Evolutionary conservation across 2,329 filamentous ascomycete genomes (phyloP), one percentile per base, ranked within the genome.

Genomic region (Parastagonospora nodorum): DNA sequence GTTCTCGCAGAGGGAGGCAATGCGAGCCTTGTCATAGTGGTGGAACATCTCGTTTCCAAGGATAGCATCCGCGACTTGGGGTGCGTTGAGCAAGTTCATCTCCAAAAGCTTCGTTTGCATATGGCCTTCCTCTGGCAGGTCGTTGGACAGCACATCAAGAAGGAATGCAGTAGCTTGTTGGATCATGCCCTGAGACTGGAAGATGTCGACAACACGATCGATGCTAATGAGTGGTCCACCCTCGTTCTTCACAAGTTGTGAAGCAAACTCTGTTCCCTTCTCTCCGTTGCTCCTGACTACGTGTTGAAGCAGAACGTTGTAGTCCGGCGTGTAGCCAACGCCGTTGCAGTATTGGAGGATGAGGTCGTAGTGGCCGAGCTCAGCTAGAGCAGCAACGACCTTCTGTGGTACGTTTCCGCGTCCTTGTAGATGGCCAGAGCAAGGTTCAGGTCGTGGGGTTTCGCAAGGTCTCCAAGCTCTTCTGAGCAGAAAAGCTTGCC

Each of bases 1-100:
- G 72, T 95, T 89, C 78, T 99, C 94, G 73, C 94, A 99, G 47
- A 99, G 84, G 60, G 88, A 84, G 19, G 93, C 90, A 74, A 99
- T 90, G 58, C 92, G 88, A 39, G 86, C 78, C 79, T 90, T 95
- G 77, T 99, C 94, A 69, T 96, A 99, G 77, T 99, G 86, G 0
- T 92, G 92, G 77, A 99, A 97, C 89, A 99, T 97, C 67, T 97
- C 91, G 68, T 99, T 99, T 60, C 93, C 90, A 35, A 99, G 84
- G 62, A 99, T 99, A 30, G 94, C 94, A 74, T 99, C 95, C 3
- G 95, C 94, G 47, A 99, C 95, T 75, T 97, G 94, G 43, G 94
- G 94, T 1, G 94, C 95, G 63, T 96, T 95, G 76, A 96, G 83
- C 57, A 99, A 78, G 75, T 99, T 99, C 92, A 99, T 97, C 81